Evolutionary conservation across 2,329 filamentous ascomycete species (phyloP), one percentile per base, ranked within the genome.

Genomic region (Anisogramma anomala): DNA sequence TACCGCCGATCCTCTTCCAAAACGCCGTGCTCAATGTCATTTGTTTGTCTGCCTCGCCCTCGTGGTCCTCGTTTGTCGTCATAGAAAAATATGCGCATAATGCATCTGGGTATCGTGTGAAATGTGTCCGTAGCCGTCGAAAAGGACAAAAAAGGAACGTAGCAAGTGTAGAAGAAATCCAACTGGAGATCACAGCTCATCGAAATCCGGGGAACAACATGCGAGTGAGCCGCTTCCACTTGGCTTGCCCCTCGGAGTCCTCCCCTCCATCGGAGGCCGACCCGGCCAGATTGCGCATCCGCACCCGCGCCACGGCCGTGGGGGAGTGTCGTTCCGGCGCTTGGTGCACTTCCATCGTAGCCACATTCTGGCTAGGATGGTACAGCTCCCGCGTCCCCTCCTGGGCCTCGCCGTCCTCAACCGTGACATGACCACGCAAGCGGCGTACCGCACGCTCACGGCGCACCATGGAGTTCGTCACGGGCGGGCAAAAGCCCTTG

Each of bases 391-490:
- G 48, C 27, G 45, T 54, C 10, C 6, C 28, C 13, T 42, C 42
- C 25, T 57, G 56, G 11, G 53, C 45, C 33, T 58, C 56, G 7
- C 46, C 43, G n/a, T 65, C 61, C 8, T 68, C 66, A 1, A 67
- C 47, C 14, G 66, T 60, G 2, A 72, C 60, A 11, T 70, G 67
- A 41, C 74, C 70, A 33, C 79, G 67, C 36, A 82, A 58, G 25
- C 71, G 67, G 20, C 81, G 66, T 10, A 86, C 65, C 18, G 82
- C 73, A 13, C 82, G 71, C 60, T 94, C 87, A 28, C 84, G 74
- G 15, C 84, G 78, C 5, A 93, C 87, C 82, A 94, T 94, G 13
- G 74, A 71, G 52, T 94, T 91, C 4, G 86, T 93, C 31, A 93
- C 78, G 14, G 69, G 69, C 0, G 81, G 79, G 42, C 76, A 79